These are phyloP conservation scores for Cucurbita maxima DNA, from an alignment of 306 rosid species.

Conservation along the genomic window DNA sequence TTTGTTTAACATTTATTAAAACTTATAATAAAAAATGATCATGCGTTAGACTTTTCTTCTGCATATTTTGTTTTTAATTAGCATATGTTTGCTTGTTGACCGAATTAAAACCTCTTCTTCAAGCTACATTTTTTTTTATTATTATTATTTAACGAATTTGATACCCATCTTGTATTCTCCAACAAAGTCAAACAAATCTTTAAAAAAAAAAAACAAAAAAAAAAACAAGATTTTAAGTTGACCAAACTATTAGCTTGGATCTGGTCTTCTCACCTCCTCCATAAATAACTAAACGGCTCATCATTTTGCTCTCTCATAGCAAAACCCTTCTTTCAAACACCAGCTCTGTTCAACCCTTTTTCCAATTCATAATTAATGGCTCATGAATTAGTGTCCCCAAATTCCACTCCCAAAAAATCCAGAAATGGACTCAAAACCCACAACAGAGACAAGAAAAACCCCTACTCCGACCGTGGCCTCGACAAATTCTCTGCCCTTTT, in stretches of 20 bases:
- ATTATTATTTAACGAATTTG: background rate
- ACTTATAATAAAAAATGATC: background rate
- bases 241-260: slow-evolving; percentile 21
- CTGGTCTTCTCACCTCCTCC: slow-evolving; percentile 12
- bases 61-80: background rate
- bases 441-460: slow-evolving; percentile 35
- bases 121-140: background rate
- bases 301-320: background rate
- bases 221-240: slow-evolving; percentile 19
- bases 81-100: background rate
- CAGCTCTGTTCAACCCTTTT: background rate
- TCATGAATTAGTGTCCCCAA: slow-evolving; percentile 1
- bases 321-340: background rate
- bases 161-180: background rate
- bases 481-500: slow-evolving; percentile 75
- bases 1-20: background rate
- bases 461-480: slow-evolving; percentile 53
- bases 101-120: background rate
- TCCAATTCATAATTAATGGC: slow-evolving; percentile 10
- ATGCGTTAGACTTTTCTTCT: background rate
- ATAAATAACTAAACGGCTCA: background rate
- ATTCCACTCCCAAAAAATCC: slow-evolving; percentile 33
- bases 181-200: background rate
- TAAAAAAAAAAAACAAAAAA: background rate
- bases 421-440: slow-evolving; percentile 12